Evolutionary conservation across 208 protist genomes (phyloP).

Genomic region (Acanthamoeba sp.): DNA sequence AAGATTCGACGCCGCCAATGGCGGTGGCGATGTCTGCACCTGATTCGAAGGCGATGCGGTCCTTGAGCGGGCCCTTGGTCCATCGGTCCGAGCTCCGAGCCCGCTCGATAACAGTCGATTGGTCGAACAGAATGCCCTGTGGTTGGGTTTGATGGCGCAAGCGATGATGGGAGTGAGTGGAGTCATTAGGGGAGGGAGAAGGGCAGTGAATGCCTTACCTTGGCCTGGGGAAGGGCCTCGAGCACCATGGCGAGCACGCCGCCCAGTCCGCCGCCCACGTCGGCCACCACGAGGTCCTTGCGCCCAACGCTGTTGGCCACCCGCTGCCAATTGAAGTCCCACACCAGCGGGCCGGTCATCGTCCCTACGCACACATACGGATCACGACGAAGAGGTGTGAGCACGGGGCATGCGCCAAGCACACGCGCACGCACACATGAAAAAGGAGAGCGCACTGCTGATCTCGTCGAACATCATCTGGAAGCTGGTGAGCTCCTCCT

Average conservation of each 20-base stretch:
- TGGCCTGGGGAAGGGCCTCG: slow-evolving; percentile 33
- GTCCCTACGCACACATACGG: not conserved
- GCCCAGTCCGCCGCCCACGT: slow-evolving; percentile 70
- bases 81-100: not conserved
- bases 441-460: not conserved
- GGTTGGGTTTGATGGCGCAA: not conserved
- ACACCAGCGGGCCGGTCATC: slow-evolving; percentile 61
- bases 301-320: not conserved
- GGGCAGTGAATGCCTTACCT: not conserved
- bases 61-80: slow-evolving; percentile 10
- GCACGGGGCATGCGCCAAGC: too few species aligned
- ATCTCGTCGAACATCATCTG: slow-evolving; percentile 57
- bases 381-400: not conserved
- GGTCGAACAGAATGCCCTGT: slow-evolving; percentile 61
- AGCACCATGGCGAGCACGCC: slow-evolving; percentile 63
- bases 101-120: slow-evolving; percentile 39
- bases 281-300: slow-evolving; percentile 33
- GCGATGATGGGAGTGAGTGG: not conserved
- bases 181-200: not conserved
- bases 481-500: slow-evolving; percentile 53
- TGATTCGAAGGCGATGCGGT: slow-evolving; percentile 30
- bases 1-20: too few species aligned
- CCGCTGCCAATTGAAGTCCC: slow-evolving; percentile 64
- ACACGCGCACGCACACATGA: not conserved
- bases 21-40: slow-evolving; percentile 1